Percentiles rank a stretch among this genome's conserved stretches.
phyloP scores from a whole-genome alignment of 768 basidiomycete species.

The Clathrus columnatus region DNA sequence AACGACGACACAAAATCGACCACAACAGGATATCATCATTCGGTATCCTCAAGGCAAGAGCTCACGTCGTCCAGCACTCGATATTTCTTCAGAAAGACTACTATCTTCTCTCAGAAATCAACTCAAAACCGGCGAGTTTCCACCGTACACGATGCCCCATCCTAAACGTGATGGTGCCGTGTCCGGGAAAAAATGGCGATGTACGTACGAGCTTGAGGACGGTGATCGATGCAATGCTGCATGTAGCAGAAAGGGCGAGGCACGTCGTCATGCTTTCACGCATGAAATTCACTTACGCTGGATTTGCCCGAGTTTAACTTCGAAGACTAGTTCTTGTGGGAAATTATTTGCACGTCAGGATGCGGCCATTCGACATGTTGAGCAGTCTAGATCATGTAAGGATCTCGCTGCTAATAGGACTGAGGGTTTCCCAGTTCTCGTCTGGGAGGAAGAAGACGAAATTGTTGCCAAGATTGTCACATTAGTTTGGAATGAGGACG shows the following conservation, averaged over 20 bases:
- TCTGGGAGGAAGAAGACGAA: background rate
- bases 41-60: background rate
- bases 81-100: background rate
- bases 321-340: background rate
- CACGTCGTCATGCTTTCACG: background rate
- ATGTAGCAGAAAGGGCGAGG: background rate
- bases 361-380: background rate
- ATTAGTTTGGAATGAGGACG: background rate
- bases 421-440: background rate
- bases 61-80: background rate
- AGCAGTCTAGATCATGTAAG: background rate
- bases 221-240: background rate
- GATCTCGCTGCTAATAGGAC: background rate
- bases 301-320: background rate
- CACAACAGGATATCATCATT: background rate
- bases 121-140: background rate
- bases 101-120: background rate
- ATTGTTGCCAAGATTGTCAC: background rate
- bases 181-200: background rate
- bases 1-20: no score
- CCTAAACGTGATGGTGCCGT: background rate
- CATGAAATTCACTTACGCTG: background rate
- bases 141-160: background rate
- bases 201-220: background rate
- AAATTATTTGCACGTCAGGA: background rate